Evolutionary conservation across 495 filamentous ascomycete species (phyloP).

Genomic region (Penicillium daleae): DNA sequence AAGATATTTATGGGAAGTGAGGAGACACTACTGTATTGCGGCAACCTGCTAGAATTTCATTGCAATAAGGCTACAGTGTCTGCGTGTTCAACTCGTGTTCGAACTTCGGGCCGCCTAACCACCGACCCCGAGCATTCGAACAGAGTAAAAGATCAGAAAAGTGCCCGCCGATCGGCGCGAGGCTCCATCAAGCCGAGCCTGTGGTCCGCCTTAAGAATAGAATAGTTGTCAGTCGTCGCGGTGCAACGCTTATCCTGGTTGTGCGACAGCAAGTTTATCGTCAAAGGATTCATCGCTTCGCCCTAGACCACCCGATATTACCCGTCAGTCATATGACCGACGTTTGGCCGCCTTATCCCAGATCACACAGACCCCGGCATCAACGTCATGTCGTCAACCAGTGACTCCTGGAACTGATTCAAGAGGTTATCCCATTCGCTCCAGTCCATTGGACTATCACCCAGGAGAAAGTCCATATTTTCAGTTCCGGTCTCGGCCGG

Average conservation of each 20-base stretch:
- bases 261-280: neutral
- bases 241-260: conserved; percentile 1
- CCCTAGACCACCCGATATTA: neutral
- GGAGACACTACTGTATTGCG: neutral
- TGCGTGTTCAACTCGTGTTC: conserved; percentile 7
- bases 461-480: conserved; percentile 21
- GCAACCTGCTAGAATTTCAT: neutral
- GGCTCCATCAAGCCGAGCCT: neutral
- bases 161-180: conserved; percentile 21
- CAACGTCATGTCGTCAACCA: conserved; percentile 25
- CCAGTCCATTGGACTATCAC: conserved; percentile 39
- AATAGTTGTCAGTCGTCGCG: neutral
- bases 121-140: conserved; percentile 21
- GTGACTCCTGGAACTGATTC: conserved; percentile 33
- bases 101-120: conserved; percentile 19
- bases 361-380: conserved; percentile 11
- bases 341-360: neutral
- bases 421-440: conserved; percentile 41
- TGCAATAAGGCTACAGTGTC: neutral
- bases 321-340: neutral
- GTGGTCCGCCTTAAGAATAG: neutral
- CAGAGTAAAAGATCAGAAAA: conserved; percentile 6
- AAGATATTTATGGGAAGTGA: neutral
- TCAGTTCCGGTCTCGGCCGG: conserved; percentile 7
- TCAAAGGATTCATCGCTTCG: neutral